Percentiles rank a stretch among this genome's conserved stretches.
Evolutionary conservation across 768 basidiomycete genomes (phyloP).

Genomic region (Chalciporus piperatus): DNA sequence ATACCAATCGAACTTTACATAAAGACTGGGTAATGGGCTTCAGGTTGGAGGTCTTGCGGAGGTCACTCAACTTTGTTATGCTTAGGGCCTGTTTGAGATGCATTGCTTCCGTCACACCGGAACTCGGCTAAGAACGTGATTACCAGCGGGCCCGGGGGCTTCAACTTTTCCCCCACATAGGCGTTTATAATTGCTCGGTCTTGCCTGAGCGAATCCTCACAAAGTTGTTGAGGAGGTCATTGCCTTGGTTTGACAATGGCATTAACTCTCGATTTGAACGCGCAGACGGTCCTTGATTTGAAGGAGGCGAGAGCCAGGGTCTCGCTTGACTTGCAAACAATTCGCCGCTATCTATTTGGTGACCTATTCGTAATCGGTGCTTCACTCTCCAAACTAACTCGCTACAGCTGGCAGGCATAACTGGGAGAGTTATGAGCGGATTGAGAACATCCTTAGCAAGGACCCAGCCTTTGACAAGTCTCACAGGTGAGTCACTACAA

Average conservation of each 20-base stretch:
- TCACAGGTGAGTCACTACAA: conserved; percentile 40
- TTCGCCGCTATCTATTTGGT: conserved; percentile 54
- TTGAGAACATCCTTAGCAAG: conserved; percentile 45
- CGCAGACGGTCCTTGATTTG: conserved; percentile 54
- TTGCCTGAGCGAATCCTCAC: too few relatives aligned
- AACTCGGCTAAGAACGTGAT: not conserved
- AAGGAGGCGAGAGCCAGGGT: conserved; percentile 42
- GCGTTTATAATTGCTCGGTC: not conserved
- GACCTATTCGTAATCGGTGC: conserved; percentile 15
- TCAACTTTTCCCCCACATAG: not conserved
- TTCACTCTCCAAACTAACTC: not conserved
- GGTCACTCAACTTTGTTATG: too few relatives aligned
- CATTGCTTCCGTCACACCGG: not conserved
- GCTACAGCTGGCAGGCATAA: conserved; percentile 44
- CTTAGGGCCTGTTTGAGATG: too few relatives aligned
- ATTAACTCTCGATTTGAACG: conserved; percentile 32
- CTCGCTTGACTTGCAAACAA: conserved; percentile 40
- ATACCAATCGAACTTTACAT: too few relatives aligned
- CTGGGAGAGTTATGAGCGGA: conserved; percentile 47
- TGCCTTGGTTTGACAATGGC: not conserved
- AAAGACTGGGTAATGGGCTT: too few relatives aligned
- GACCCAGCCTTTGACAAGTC: conserved; percentile 64
- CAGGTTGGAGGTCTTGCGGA: too few relatives aligned
- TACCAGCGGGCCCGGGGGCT: too few relatives aligned
- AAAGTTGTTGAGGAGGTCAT: too few relatives aligned